Percentiles rank a stretch among this genome's conserved stretches.
Conservation (phyloP, 2,329 filamentous ascomycete species). For the Fusarium succisae region DNA sequence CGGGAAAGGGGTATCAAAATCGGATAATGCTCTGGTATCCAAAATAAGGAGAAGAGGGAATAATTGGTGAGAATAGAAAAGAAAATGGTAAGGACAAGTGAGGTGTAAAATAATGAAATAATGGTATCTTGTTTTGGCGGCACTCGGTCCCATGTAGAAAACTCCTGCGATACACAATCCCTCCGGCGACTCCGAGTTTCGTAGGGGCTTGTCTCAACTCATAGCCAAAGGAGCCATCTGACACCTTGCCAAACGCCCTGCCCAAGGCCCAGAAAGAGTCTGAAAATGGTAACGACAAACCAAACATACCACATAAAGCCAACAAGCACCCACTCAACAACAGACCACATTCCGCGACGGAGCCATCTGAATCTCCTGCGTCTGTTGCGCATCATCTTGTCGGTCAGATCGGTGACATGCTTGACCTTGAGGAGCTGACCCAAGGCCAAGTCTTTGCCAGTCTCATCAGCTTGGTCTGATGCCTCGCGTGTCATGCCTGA, state of each 20-base stretch:
- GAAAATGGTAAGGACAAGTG: conserved; percentile 3
- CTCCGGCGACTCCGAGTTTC: neutral
- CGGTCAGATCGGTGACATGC: conserved; percentile 79
- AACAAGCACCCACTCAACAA: conserved; percentile 88
- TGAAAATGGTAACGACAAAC: conserved; percentile 83
- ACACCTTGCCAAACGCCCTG: conserved; percentile 67
- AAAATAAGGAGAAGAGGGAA: conserved; percentile 2
- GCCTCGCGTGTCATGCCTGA: conserved; percentile 70
- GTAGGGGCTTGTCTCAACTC: conserved; percentile 20
- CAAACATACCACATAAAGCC: conserved; percentile 95
- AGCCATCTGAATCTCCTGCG: conserved; percentile 76
- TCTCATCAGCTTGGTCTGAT: conserved; percentile 82
- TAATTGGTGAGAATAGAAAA: neutral
- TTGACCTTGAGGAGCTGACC: conserved; percentile 84
- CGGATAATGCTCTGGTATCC: conserved; percentile 18
- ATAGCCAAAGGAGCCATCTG: conserved; percentile 88
- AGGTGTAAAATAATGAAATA: neutral
- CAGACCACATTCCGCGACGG: conserved; percentile 78
- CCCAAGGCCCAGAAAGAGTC: conserved; percentile 70
- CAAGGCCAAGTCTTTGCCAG: conserved; percentile 78
- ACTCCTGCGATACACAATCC: conserved; percentile 4
- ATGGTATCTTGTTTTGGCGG: neutral
- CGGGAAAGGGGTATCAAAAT: conserved; percentile 42
- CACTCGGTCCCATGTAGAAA: conserved; percentile 2
- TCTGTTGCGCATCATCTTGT: conserved; percentile 77